Evolutionary conservation across 2,329 filamentous ascomycete genomes (phyloP).

Genomic region (Geosmithia morbida): DNA sequence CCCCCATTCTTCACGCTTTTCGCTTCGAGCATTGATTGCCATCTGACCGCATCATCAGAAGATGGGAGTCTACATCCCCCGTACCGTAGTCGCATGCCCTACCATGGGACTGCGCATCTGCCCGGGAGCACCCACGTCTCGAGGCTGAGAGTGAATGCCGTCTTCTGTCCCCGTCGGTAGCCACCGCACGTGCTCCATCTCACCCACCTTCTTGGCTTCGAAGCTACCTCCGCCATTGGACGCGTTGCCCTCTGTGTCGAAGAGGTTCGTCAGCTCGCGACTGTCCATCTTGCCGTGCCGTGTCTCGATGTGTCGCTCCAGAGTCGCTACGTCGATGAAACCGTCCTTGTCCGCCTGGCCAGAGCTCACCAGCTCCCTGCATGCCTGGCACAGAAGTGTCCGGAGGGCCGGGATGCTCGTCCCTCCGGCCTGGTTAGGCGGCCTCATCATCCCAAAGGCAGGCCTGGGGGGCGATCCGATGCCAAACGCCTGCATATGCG

Average conservation of each 20-base stretch:
- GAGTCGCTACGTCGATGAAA: constrained; percentile 53
- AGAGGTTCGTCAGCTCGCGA: constrained; percentile 66
- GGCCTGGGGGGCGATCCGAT: constrained; percentile 14
- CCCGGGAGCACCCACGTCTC: constrained; percentile 42
- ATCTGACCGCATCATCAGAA: too few species aligned
- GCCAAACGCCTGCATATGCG: constrained; percentile 14
- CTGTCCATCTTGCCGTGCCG: constrained; percentile 29
- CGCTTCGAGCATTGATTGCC: too few species aligned
- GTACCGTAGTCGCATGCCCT: constrained; percentile 18
- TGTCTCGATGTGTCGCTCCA: constrained; percentile 52
- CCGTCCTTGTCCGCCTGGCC: constrained; percentile 33
- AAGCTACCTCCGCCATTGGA: constrained; percentile 89
- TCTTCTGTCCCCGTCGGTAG: constrained; percentile 33
- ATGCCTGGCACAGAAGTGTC: constrained; percentile 63
- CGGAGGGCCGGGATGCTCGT: constrained; percentile 41
- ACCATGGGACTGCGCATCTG: constrained; percentile 56
- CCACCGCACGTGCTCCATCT: constrained; percentile 34
- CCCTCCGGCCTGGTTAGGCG: background rate
- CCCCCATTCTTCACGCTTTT: too few species aligned
- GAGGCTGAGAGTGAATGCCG: constrained; percentile 22
- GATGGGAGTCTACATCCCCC: constrained; percentile 16
- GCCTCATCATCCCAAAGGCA: constrained; percentile 13
- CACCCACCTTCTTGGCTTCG: constrained; percentile 43
- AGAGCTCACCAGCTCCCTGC: constrained; percentile 41
- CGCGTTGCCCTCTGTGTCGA: constrained; percentile 76